Conservation (phyloP, 2,329 filamentous ascomycete species). For the Periconia sp. region DNA sequence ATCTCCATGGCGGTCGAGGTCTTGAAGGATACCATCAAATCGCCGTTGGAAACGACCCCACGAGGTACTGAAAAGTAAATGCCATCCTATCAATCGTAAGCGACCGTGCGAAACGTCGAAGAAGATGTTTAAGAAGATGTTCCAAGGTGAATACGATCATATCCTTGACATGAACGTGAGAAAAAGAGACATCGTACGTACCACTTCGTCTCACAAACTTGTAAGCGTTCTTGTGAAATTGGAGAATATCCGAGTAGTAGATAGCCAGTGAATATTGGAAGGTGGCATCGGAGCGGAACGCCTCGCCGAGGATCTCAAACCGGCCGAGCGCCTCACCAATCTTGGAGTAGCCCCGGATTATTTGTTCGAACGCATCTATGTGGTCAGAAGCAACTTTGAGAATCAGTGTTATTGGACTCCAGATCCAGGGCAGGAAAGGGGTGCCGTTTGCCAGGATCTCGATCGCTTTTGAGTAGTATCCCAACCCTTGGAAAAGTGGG, state of each 20-base stretch:
- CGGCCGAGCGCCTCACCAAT: conserved; percentile 45
- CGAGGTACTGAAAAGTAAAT: conserved; percentile 26
- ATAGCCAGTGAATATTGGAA: conserved; percentile 48
- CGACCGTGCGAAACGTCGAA: neutral
- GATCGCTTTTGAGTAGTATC: conserved; percentile 47
- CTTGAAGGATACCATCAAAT: conserved; percentile 30
- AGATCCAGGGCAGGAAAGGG: conserved; percentile 50
- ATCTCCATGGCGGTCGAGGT: conserved; percentile 21
- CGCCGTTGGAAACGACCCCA: conserved; percentile 31
- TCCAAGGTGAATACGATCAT: too few relatives aligned
- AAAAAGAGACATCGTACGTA: neutral
- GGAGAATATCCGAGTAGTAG: conserved; percentile 53
- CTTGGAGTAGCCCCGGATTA: conserved; percentile 14
- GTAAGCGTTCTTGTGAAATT: conserved; percentile 53
- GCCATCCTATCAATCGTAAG: conserved; percentile 25
- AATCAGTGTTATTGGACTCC: conserved; percentile 26
- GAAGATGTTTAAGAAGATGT: too few relatives aligned
- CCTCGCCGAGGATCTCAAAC: conserved; percentile 39
- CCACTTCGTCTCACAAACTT: conserved; percentile 43
- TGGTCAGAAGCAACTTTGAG: conserved; percentile 33
- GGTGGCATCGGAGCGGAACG: conserved; percentile 32
- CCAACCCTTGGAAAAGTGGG: conserved; percentile 46
- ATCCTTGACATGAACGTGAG: too few relatives aligned
- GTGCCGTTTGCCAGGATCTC: conserved; percentile 53
- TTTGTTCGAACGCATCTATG: conserved; percentile 45